Percentiles rank a stretch among this genome's conserved stretches.
phyloP scores from a whole-genome alignment of 106 monocot species.

The Platanthera guangdongensis region DNA sequence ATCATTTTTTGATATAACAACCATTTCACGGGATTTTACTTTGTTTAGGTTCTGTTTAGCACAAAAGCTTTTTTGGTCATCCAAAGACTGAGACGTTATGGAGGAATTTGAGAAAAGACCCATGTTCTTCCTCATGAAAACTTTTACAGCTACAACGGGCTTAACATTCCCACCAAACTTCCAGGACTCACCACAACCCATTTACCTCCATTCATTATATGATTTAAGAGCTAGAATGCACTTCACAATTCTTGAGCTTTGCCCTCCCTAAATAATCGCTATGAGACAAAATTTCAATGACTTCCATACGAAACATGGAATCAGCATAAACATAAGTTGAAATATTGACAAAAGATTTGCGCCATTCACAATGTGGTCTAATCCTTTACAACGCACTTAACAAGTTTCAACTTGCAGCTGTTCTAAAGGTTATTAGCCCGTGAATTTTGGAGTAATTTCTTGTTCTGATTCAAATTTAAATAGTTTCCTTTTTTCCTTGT shows the following conservation, averaged over 20 bases:
- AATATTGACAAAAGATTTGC: neutral
- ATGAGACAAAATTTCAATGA: neutral
- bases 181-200: constrained; percentile 69
- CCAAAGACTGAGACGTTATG: constrained; percentile 31
- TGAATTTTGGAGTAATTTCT: neutral
- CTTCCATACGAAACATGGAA: neutral
- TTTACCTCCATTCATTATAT: constrained; percentile 79
- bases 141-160: constrained; percentile 40
- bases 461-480: neutral
- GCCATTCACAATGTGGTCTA: constrained; percentile 20
- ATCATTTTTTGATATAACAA: constrained; percentile 14
- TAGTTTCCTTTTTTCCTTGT: neutral
- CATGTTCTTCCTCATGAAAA: constrained; percentile 67
- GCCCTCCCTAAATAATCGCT: constrained; percentile 55
- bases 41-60: constrained; percentile 27
- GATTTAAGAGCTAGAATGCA: constrained; percentile 86
- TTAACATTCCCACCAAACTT: constrained; percentile 76
- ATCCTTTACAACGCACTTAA: constrained; percentile 89
- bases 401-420: constrained; percentile 74
- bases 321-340: neutral
- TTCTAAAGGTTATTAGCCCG: constrained; percentile 57
- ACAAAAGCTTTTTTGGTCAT: constrained; percentile 30
- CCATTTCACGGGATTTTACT: constrained; percentile 48
- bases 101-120: constrained; percentile 46
- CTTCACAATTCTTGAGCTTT: constrained; percentile 68